phyloP scores from a whole-genome alignment of 2,329 filamentous ascomycete genomes.

The Microsporum audouinii region DNA sequence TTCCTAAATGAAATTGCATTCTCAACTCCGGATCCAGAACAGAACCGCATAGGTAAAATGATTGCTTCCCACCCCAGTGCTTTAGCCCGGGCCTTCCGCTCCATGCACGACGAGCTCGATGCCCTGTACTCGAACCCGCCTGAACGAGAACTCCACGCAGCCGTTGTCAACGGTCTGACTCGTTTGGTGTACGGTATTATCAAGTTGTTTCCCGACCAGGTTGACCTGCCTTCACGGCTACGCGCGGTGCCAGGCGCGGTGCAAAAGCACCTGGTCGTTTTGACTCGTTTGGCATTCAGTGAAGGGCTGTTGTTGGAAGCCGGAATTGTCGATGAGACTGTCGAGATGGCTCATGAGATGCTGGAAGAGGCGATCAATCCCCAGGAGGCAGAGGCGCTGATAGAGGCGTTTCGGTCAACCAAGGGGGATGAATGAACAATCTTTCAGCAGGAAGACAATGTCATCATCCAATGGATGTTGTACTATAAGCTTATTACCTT shows the following conservation, averaged over 20 bases:
- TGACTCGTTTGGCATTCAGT: slow-evolving; percentile 76
- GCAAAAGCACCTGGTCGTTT: slow-evolving; percentile 69
- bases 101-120: slow-evolving; percentile 61
- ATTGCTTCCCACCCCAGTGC: slow-evolving; percentile 58
- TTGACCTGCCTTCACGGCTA: slow-evolving; percentile 63
- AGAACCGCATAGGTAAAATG: slow-evolving; percentile 46
- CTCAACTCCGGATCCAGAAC: slow-evolving; percentile 36
- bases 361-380: slow-evolving; percentile 71
- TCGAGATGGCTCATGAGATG: slow-evolving; percentile 69
- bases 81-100: slow-evolving; percentile 62
- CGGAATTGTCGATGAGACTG: slow-evolving; percentile 64
- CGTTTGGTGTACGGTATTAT: slow-evolving; percentile 52
- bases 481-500: background rate
- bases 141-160: slow-evolving; percentile 37
- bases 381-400: slow-evolving; percentile 57
- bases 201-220: slow-evolving; percentile 47
- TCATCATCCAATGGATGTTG: background rate
- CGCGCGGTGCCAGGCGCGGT: slow-evolving; percentile 57
- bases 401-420: slow-evolving; percentile 35
- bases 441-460: background rate
- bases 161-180: slow-evolving; percentile 48
- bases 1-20: slow-evolving; percentile 34
- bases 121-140: slow-evolving; percentile 44
- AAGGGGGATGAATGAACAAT: slow-evolving; percentile 20
- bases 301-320: slow-evolving; percentile 68